Percentiles rank a stretch among this genome's conserved stretches.
These are phyloP conservation scores for Prosopis cineraria DNA, from an alignment of 306 rosid genomes.

Conservation along the genomic window DNA sequence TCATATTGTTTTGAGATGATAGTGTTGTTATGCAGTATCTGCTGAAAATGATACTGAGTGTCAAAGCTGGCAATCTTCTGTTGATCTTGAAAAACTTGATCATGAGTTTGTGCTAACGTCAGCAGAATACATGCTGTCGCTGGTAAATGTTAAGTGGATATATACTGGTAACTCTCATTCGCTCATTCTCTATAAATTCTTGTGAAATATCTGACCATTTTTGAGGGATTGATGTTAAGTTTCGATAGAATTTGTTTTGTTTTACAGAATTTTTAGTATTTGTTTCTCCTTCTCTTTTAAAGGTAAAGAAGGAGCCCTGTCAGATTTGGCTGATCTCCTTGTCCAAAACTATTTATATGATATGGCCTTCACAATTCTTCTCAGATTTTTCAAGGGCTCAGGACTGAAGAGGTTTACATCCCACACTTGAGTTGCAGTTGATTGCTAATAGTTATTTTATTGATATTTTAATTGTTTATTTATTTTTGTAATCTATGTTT, in stretches of 20 bases:
- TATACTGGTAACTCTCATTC: constrained; percentile 59
- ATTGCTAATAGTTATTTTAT: neutral
- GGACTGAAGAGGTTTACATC: constrained; percentile 67
- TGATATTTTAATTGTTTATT: neutral
- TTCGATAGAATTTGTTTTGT: constrained; percentile 21
- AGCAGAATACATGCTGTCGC: constrained; percentile 79
- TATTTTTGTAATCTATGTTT: neutral
- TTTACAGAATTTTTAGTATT: constrained; percentile 21
- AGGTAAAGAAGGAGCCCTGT: constrained; percentile 60
- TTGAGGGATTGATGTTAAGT: neutral
- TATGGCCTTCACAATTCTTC: constrained; percentile 72
- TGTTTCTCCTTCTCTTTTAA: constrained; percentile 26
- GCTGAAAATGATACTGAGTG: constrained; percentile 50
- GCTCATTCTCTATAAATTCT: constrained; percentile 6
- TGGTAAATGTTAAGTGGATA: constrained; percentile 70
- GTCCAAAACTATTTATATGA: constrained; percentile 72
- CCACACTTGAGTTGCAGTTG: constrained; percentile 2
- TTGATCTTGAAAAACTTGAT: constrained; percentile 79
- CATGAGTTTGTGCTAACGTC: constrained; percentile 80
- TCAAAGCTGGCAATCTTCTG: constrained; percentile 51
- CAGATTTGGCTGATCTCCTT: constrained; percentile 80
- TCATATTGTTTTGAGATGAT: constrained; percentile 33
- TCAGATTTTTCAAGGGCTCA: constrained; percentile 87
- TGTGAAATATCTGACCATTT: constrained; percentile 7
- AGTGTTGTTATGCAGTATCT: constrained; percentile 36